Evolutionary conservation across 1,284 basidiomycete genomes (phyloP), one percentile per base, ranked within the genome.

Genomic region (Rhodotorula sp.): DNA sequence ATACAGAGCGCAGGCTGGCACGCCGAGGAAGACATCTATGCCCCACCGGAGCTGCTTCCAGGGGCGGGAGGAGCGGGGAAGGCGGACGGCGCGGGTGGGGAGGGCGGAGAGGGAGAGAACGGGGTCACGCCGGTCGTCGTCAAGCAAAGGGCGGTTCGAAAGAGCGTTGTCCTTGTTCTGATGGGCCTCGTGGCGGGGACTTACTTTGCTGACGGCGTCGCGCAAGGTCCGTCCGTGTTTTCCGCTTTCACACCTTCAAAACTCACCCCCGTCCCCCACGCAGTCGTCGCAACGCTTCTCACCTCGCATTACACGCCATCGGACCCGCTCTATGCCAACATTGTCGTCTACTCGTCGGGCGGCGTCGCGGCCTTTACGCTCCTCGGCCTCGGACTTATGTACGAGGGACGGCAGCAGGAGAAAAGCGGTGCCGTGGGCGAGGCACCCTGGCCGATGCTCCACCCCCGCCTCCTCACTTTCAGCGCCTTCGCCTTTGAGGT

Each of bases 71-170:
- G 41, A 44, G 15, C 61, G 5, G 64, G 25, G 29, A 32, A 22
- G 46, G 1, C 10, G 21, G 46, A 55, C 32, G 4, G 22, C 32
- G 37, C 53, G 22, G 8, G 54, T 22, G 17, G 37, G 12, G 25
- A 10, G 25, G 19, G 22, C 0, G 48, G 22, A 29, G 37, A 34
- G 44, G 72, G 66, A 6, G 72, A 66, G 32, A 69, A 76, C 58
- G 73, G 62, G 5, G 75, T 78, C 15, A 63, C 66, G 44, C 76
- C 77, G 7, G 77, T 79, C 34, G 77, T 79, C 10, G 70, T 76
- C 50, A 69, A 67, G 55, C 41, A 65, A 3, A 56, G 41, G 32
- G 50, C 53, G 27, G 54, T 71, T 22, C 50, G 78, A 4, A 61
- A 61, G 19, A 36, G 51, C 5, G 54, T 76, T 21, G 72, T 79